Evolutionary conservation across 176 grass and related monocot genomes (phyloP).

Genomic region (Oryza coarctata): DNA sequence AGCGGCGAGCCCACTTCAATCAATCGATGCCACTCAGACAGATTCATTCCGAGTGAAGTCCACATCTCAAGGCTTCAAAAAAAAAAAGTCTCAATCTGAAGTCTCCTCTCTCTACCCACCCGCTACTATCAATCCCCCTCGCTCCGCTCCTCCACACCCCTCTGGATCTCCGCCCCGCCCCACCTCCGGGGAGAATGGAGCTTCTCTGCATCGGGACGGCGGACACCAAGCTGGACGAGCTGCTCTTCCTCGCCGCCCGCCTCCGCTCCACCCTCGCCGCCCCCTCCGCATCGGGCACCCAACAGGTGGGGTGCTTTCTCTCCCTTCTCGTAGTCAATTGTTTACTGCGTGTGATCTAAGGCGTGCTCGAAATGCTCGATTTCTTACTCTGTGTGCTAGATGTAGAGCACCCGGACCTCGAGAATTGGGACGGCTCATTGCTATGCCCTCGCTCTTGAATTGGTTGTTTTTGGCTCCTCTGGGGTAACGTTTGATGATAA

Average conservation of each 20-base stretch:
- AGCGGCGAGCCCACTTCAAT: too few relatives aligned
- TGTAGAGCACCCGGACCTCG: not conserved
- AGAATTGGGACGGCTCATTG: not conserved
- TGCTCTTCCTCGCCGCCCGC: conserved; percentile 65
- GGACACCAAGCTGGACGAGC: conserved; percentile 92
- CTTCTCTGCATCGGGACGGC: conserved; percentile 83
- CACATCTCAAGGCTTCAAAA: too few relatives aligned
- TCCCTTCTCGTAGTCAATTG: not conserved
- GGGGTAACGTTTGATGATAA: too few relatives aligned
- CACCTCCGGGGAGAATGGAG: conserved; percentile 39
- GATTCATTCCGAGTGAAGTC: too few relatives aligned
- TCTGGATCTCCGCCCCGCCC: conserved; percentile 24
- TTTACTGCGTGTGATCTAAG: not conserved
- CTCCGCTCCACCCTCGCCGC: conserved; percentile 51
- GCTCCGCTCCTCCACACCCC: not conserved
- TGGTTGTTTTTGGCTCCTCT: too few relatives aligned
- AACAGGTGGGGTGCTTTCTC: not conserved
- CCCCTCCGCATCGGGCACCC: conserved; percentile 1
- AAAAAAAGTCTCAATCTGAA: too few relatives aligned
- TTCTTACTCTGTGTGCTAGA: too few relatives aligned
- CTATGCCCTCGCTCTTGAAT: too few relatives aligned
- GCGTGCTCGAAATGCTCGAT: too few relatives aligned
- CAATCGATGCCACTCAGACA: too few relatives aligned
- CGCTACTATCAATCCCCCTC: not conserved
- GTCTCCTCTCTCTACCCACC: too few relatives aligned